phyloP scores from a whole-genome alignment of 768 basidiomycete species.

The Tylopilus sp. region DNA sequence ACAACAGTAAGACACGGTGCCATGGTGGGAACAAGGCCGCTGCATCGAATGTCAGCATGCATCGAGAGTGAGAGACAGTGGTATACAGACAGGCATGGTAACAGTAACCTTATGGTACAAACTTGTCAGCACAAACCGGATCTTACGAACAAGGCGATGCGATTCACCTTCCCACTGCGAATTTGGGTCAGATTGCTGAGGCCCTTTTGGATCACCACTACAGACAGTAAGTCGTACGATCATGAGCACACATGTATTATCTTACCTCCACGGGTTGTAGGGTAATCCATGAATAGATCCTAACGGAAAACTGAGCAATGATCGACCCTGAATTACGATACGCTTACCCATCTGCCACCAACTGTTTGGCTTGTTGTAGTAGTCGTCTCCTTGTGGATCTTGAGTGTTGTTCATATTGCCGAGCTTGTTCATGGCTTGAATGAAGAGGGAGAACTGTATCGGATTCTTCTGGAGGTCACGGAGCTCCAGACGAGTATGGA shows the following conservation, averaged over 20 bases:
- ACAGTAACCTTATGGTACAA: conserved; percentile 14
- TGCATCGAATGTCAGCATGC: conserved; percentile 4
- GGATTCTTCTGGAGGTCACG: conserved; percentile 10
- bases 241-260: neutral
- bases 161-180: conserved; percentile 8
- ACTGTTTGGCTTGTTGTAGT: conserved; percentile 18
- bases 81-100: conserved; percentile 15
- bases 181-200: conserved; percentile 2
- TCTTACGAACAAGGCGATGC: neutral
- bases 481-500: conserved; percentile 16
- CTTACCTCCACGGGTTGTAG: conserved; percentile 11
- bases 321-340: neutral
- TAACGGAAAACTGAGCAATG: neutral
- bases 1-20: conserved; percentile 15
- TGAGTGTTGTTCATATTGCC: conserved; percentile 1
- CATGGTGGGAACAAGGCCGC: conserved; percentile 22
- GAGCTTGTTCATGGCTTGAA: conserved; percentile 10
- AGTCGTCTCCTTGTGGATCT: too few relatives aligned
- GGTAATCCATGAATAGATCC: conserved; percentile 19
- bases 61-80: neutral
- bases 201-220: conserved; percentile 19
- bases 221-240: neutral
- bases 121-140: conserved; percentile 1
- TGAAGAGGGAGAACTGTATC: conserved; percentile 19
- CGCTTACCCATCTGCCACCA: conserved; percentile 20